phyloP scores from a whole-genome alignment of 371 early-diverging fungal species.

The Massospora cicadina region DNA sequence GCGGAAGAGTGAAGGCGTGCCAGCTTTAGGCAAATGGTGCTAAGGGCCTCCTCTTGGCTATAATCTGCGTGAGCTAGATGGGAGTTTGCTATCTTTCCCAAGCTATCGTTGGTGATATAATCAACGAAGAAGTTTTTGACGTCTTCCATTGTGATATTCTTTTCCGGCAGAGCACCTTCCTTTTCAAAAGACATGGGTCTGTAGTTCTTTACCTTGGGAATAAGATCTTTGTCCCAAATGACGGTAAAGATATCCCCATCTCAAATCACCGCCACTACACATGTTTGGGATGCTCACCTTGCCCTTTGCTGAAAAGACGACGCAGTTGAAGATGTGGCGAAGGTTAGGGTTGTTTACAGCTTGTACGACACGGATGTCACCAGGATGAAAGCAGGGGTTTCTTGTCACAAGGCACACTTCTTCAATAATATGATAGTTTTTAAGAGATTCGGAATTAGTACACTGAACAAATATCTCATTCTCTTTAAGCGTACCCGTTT shows the following conservation, averaged over 20 bases:
- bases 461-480: slow-evolving; percentile 51
- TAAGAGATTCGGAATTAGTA: slow-evolving; percentile 15
- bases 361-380: slow-evolving; percentile 51
- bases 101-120: slow-evolving; percentile 48
- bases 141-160: slow-evolving; percentile 28
- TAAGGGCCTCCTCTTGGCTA: slow-evolving; percentile 23
- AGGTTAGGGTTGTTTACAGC: slow-evolving; percentile 42
- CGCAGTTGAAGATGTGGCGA: slow-evolving; percentile 37
- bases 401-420: slow-evolving; percentile 44
- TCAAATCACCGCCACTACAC: slow-evolving; percentile 68
- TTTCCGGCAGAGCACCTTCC: neutral
- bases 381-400: slow-evolving; percentile 66
- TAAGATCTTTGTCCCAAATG: slow-evolving; percentile 11
- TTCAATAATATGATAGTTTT: slow-evolving; percentile 17
- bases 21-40: slow-evolving; percentile 32
- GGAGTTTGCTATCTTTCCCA: slow-evolving; percentile 61
- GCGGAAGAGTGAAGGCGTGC: slow-evolving; percentile 52
- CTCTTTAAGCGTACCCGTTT: slow-evolving; percentile 37
- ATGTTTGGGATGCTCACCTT: slow-evolving; percentile 50
- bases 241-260: slow-evolving; percentile 52
- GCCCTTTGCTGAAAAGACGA: slow-evolving; percentile 61
- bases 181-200: slow-evolving; percentile 26
- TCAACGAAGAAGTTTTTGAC: slow-evolving; percentile 47
- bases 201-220: slow-evolving; percentile 13
- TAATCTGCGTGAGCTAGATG: slow-evolving; percentile 52